These are phyloP conservation scores for Ogataea glucozyma DNA, from an alignment of 805 yeast species.

Conservation along the genomic window DNA sequence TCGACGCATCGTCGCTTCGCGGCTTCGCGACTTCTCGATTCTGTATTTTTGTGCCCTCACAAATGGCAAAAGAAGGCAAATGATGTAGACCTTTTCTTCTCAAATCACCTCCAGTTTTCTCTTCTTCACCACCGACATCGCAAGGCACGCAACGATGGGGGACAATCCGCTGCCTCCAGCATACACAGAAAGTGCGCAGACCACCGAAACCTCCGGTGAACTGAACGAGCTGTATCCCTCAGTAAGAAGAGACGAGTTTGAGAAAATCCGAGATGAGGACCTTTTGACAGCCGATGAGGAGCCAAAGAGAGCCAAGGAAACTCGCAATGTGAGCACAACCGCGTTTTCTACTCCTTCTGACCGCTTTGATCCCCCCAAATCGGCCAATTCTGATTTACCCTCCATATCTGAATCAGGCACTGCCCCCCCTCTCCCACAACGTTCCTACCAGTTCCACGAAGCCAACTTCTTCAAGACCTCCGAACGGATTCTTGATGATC, in stretches of 20 bases:
- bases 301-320: not conserved
- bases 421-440: conserved; percentile 19
- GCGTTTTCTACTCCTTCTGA: not conserved
- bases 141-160: too few relatives aligned
- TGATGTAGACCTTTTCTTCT: not conserved
- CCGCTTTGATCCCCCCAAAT: too few relatives aligned
- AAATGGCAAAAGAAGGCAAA: conserved; percentile 8
- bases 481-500: conserved; percentile 67
- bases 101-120: too few relatives aligned
- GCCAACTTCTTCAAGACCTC: conserved; percentile 55
- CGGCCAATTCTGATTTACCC: too few relatives aligned
- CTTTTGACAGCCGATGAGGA: conserved; percentile 13
- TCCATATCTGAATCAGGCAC: too few relatives aligned
- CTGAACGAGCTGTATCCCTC: conserved; percentile 20
- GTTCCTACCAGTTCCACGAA: conserved; percentile 26
- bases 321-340: too few relatives aligned
- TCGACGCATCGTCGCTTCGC: conserved; percentile 7
- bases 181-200: conserved; percentile 8
- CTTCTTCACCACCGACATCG: too few relatives aligned
- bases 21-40: not conserved
- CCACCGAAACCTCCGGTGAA: not conserved
- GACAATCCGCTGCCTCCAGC: conserved; percentile 16
- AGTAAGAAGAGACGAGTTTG: conserved; percentile 7
- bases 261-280: conserved; percentile 11
- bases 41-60: too few relatives aligned